These are phyloP conservation scores for Psidium guajava DNA, from an alignment of 345 rosid species.

Conservation along the genomic window DNA sequence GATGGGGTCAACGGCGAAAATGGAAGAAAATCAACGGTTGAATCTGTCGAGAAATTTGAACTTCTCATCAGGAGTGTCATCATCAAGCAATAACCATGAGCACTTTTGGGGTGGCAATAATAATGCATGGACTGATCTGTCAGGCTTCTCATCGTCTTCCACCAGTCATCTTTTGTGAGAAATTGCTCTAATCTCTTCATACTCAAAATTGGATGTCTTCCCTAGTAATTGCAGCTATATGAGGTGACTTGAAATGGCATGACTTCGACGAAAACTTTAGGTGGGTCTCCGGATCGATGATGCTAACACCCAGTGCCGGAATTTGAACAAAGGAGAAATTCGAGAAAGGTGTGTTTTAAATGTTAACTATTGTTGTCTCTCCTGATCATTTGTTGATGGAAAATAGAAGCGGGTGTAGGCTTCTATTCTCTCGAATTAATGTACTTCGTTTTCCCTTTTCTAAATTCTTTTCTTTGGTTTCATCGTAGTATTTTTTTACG, in stretches of 20 bases:
- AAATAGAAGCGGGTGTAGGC: not conserved
- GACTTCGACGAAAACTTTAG: not conserved
- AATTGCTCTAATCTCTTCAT: not conserved
- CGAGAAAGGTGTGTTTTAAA: not conserved
- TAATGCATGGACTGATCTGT: constrained; percentile 46
- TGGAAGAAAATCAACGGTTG: constrained; percentile 30
- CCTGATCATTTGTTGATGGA: not conserved
- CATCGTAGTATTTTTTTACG: not conserved
- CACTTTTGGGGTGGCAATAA: constrained; percentile 22
- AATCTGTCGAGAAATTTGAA: constrained; percentile 33
- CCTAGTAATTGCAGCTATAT: not conserved
- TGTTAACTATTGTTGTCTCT: not conserved
- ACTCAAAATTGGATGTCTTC: not conserved
- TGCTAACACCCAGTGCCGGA: not conserved
- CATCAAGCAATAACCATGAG: not conserved
- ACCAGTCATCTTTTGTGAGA: constrained; percentile 29
- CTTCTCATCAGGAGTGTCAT: constrained; percentile 16
- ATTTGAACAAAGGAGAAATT: not conserved
- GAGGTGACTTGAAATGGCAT: not conserved
- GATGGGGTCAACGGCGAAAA: constrained; percentile 13
- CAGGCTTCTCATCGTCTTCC: constrained; percentile 32
- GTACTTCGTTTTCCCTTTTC: not conserved
- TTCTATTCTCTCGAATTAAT: not conserved
- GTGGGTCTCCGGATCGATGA: not conserved
- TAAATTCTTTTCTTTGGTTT: not conserved